Percentiles rank a stretch among this genome's conserved stretches.
These are phyloP conservation scores for Bruguiera gymnorhiza DNA, from an alignment of 345 rosid genomes.

Conservation along the genomic window DNA sequence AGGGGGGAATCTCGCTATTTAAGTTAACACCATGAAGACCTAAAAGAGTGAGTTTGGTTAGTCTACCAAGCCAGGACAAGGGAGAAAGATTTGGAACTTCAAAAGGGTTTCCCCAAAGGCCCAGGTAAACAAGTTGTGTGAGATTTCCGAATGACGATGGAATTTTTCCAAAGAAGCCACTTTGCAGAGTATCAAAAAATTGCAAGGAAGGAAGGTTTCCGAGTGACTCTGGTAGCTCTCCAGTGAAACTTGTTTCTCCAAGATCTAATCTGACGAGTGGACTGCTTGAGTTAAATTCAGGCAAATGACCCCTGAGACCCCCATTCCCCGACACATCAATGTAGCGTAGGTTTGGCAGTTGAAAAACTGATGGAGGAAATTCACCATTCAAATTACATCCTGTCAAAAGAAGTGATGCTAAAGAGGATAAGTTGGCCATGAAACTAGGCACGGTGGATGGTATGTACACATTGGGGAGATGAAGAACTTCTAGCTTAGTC, in stretches of 20 bases:
- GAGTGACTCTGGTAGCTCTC: not conserved
- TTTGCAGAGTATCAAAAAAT: not conserved
- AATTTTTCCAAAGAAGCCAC: no score
- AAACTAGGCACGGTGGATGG: not conserved
- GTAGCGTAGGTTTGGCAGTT: not conserved
- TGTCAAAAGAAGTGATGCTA: not conserved
- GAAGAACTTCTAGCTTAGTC: not conserved
- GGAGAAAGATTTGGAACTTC: no score
- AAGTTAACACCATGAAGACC: no score
- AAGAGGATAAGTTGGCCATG: constrained; percentile 3
- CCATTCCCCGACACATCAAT: not conserved
- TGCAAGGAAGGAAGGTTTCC: not conserved
- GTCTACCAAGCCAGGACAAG: no score
- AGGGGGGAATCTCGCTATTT: no score
- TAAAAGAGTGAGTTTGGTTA: no score
- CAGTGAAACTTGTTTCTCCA: not conserved
- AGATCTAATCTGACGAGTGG: not conserved
- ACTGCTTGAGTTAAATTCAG: not conserved
- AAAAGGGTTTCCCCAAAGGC: no score
- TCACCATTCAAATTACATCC: not conserved
- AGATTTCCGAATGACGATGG: no score
- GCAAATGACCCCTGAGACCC: not conserved
- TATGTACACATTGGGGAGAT: not conserved
- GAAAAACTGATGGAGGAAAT: not conserved
- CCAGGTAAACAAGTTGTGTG: no score